phyloP scores from a whole-genome alignment of 1,284 basidiomycete genomes.

The Sanguinoderma infundibulare region DNA sequence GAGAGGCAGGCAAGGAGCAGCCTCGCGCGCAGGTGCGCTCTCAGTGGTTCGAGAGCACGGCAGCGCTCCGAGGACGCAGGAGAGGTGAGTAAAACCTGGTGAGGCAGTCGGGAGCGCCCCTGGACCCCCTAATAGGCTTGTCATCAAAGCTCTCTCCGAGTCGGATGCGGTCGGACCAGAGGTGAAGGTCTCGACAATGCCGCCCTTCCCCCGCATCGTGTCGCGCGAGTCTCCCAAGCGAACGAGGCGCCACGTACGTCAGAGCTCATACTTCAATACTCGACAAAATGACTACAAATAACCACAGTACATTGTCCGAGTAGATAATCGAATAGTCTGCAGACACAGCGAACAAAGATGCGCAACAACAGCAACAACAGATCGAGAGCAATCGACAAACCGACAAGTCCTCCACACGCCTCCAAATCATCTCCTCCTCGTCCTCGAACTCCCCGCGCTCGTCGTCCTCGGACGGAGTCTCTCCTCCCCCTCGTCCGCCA shows the following conservation, averaged over 20 bases:
- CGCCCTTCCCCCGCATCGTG: no score
- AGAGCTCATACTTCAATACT: background rate
- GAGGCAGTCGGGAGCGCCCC: background rate
- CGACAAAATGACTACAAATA: conserved; percentile 4
- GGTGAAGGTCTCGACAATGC: no score
- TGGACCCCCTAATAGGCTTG: background rate
- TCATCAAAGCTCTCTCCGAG: background rate
- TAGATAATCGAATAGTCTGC: conserved; percentile 1
- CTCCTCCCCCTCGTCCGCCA: conserved; percentile 29
- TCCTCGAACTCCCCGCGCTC: conserved; percentile 2
- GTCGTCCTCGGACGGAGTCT: conserved; percentile 11
- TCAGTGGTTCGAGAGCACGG: background rate
- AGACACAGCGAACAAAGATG: conserved; percentile 4
- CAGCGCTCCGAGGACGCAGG: background rate
- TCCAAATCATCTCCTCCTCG: conserved; percentile 1
- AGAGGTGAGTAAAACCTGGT: background rate
- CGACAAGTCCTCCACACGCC: conserved; percentile 4
- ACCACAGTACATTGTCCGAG: conserved; percentile 1
- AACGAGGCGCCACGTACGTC: background rate
- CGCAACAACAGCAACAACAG: conserved; percentile 20
- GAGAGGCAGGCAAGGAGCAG: background rate
- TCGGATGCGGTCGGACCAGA: no score
- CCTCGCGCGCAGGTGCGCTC: background rate
- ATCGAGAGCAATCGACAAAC: conserved; percentile 26
- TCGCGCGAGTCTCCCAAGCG: no score